Conservation (phyloP, 495 filamentous ascomycete species). For the Neurospora sp. region DNA sequence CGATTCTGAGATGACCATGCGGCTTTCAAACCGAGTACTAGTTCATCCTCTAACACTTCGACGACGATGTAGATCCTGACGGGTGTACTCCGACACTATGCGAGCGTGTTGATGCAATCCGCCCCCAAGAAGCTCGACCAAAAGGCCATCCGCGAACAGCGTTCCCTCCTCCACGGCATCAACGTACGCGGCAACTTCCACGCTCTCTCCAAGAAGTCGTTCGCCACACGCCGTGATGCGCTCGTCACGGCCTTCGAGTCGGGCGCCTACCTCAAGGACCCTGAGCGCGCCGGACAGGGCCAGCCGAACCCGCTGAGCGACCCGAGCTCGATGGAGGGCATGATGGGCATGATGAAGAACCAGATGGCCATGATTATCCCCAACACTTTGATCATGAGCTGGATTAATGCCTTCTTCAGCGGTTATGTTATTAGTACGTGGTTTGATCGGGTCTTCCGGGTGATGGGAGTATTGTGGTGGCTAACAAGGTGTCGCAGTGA, state of each 20-base stretch:
- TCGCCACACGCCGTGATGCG: constrained; percentile 68
- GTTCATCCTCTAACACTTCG: constrained; percentile 1
- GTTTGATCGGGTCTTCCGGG: not conserved
- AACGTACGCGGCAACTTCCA: constrained; percentile 72
- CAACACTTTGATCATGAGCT: constrained; percentile 97
- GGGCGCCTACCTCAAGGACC: constrained; percentile 83
- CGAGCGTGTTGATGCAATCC: constrained; percentile 76
- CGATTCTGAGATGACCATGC: not conserved
- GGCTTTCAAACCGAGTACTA: not conserved
- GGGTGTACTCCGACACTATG: constrained; percentile 92
- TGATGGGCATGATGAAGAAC: constrained; percentile 99
- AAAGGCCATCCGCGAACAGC: constrained; percentile 74
- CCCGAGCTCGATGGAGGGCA: constrained; percentile 95
- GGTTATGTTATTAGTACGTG: constrained; percentile 90
- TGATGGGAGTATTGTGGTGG: not conserved
- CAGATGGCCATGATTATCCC: constrained; percentile 99
- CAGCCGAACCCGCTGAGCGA: constrained; percentile 93
- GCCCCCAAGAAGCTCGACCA: constrained; percentile 73
- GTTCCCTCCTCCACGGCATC: constrained; percentile 74
- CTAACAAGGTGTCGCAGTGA: constrained; percentile 49
- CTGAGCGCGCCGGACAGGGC: constrained; percentile 72
- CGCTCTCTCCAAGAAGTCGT: constrained; percentile 63
- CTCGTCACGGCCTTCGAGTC: constrained; percentile 70
- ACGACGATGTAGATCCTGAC: constrained; percentile 61
- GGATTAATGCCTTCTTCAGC: constrained; percentile 98